These are phyloP conservation scores for Knufia petricola DNA, from an alignment of 2,329 filamentous ascomycete genomes.

Conservation along the genomic window DNA sequence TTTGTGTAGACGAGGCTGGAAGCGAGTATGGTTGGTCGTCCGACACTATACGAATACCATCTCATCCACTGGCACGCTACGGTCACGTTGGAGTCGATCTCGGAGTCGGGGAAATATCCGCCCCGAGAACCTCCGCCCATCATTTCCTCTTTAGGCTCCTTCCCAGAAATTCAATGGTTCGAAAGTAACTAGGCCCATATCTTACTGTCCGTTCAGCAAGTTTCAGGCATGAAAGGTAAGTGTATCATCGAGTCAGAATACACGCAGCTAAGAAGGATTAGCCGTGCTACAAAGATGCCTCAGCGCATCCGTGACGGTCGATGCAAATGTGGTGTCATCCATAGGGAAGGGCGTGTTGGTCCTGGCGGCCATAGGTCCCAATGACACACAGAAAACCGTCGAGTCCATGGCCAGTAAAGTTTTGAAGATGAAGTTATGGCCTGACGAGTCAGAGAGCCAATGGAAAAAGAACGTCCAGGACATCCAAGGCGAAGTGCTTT, in stretches of 20 bases:
- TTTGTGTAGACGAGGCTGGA: constrained; percentile 7
- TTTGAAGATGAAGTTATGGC: constrained; percentile 84
- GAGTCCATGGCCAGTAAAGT: constrained; percentile 77
- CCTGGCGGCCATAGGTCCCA: constrained; percentile 80
- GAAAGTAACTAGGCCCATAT: too few species aligned
- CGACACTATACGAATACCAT: too few species aligned
- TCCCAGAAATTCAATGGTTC: too few species aligned
- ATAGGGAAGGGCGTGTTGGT: constrained; percentile 87
- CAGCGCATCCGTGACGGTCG: constrained; percentile 90
- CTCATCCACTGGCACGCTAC: too few species aligned
- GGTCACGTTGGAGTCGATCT: too few species aligned
- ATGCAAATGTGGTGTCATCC: constrained; percentile 77
- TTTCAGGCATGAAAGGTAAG: constrained; percentile 9
- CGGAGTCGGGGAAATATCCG: too few species aligned
- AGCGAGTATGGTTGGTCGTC: too few species aligned
- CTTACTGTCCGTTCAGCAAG: neutral
- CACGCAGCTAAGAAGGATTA: constrained; percentile 29
- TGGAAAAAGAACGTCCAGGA: constrained; percentile 90
- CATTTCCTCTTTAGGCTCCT: too few species aligned
- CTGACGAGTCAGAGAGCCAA: constrained; percentile 64
- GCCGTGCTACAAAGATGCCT: constrained; percentile 89
- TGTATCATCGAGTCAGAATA: neutral
- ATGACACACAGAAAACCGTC: constrained; percentile 81
- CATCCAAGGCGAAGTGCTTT: constrained; percentile 85
- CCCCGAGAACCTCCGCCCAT: too few species aligned